Evolutionary conservation across 2,329 filamentous ascomycete species (phyloP).

Genomic region (Aspergillus sp.): DNA sequence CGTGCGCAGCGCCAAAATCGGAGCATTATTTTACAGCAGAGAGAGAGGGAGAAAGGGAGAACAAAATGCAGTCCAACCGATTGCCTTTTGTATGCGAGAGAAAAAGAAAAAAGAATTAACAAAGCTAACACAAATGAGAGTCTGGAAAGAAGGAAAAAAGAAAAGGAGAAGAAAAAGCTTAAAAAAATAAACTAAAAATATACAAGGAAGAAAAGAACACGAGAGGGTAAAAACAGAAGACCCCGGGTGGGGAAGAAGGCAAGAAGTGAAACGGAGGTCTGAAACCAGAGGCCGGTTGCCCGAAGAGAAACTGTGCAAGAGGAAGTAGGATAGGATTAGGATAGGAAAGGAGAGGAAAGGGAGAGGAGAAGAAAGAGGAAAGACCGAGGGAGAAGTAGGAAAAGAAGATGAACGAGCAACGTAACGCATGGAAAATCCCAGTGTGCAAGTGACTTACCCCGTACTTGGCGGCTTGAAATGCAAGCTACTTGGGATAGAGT

Average conservation of each 20-base stretch:
- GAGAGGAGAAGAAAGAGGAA: not conserved
- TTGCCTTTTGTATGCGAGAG: not conserved
- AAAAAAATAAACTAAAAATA: conserved; percentile 2
- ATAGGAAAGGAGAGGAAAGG: conserved; percentile 1
- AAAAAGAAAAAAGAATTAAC: not conserved
- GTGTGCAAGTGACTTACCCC: not conserved
- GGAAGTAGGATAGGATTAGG: conserved; percentile 4
- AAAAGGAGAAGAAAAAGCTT: conserved; percentile 2
- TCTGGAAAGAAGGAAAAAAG: not conserved
- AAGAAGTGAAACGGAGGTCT: not conserved
- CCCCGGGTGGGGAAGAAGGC: not conserved
- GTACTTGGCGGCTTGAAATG: conserved; percentile 2
- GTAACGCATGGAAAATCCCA: not conserved
- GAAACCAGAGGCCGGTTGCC: not conserved
- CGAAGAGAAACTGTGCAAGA: conserved; percentile 6
- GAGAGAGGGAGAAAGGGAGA: not conserved
- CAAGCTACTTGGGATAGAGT: not conserved
- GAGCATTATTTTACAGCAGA: conserved; percentile 16
- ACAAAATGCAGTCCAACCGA: not conserved
- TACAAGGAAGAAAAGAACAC: conserved; percentile 5
- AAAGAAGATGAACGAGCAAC: not conserved
- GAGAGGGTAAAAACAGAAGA: not conserved
- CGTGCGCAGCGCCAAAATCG: conserved; percentile 12
- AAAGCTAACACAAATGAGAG: not conserved
- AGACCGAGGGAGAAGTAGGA: not conserved